Base-by-base conservation (phyloP, 2,329 filamentous ascomycete genomes). In the Westerdykella sp. region DNA sequence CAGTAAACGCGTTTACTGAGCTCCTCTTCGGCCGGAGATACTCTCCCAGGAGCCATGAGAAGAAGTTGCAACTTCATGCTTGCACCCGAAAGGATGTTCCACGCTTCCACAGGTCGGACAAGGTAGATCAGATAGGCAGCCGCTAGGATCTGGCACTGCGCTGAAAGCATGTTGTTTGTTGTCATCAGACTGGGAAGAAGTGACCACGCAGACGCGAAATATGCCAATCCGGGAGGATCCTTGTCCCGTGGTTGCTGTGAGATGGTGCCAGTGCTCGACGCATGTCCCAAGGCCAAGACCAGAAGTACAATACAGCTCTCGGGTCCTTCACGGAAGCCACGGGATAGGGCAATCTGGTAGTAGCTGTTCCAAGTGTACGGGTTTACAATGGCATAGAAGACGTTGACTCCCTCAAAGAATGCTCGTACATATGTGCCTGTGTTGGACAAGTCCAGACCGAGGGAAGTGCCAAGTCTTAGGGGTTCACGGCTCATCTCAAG, bases 301-400 rank as follows among this genome's bases (percentile, higher is more conserved):
- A 93, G 73, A 32, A 91, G 72, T 12, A 90, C 86, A 49, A 91
- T 84, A 56, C 87, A 93, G 60, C 85, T 90, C 58, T 91, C 86
- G 0, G 85, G 81, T 1, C 87, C 86, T 54, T 88, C 83, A 31
- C 83, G 78, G 53, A 91, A 90, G 1, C 84, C 82, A 51, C 84
- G 84, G 2, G 84, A 84, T 6, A 89, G 74, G 0, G 87, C 87
- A 4, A 77, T 84, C 22, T 82, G 79, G 60, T 90, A 90, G 60
- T 88, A 83, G 46, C 76, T 80, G 34, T 78, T 75, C 86, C 87
- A 93, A 1, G 81, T 85, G 63, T 86, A 86, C 1, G 86, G 86
- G 60, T 89, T 90, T 28, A 93, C 85, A 54, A 85, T 88, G 9
- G 87, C 86, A 57, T 91, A 91, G 84, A 87, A 91, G 3, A 89